phyloP scores from a whole-genome alignment of 139 green algal genomes.

The Raphidocelis subcapitata region DNA sequence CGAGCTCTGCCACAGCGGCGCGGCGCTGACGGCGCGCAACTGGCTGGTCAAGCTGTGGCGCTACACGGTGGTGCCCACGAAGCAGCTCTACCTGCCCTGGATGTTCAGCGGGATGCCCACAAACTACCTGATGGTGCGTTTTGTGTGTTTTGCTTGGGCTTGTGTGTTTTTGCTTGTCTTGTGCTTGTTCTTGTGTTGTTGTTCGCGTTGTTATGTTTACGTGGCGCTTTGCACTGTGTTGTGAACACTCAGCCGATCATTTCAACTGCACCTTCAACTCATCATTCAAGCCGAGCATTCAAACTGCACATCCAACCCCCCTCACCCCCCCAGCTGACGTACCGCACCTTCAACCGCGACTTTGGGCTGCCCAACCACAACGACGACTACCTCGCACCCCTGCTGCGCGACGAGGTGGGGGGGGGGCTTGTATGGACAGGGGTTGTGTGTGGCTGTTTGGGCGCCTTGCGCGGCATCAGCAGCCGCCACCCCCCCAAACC shows the following conservation, averaged over 20 bases:
- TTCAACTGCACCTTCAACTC: too few relatives aligned
- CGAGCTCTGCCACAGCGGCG: conserved; percentile 9
- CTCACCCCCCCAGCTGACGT: conserved; percentile 37
- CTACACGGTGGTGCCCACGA: conserved; percentile 15
- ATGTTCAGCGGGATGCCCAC: conserved; percentile 20
- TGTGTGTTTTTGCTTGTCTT: not conserved
- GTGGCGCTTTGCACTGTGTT: too few relatives aligned
- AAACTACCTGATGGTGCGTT: conserved; percentile 31
- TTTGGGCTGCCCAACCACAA: conserved; percentile 24
- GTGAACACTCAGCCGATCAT: too few relatives aligned
- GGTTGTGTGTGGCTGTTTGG: not conserved
- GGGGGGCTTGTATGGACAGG: not conserved
- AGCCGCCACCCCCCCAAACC: not conserved
- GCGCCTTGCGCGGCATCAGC: not conserved
- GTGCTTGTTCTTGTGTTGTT: not conserved
- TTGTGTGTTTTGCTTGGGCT: not conserved
- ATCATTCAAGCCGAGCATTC: too few relatives aligned
- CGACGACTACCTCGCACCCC: conserved; percentile 8
- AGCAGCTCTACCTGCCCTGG: conserved; percentile 15
- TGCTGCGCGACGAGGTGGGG: conserved; percentile 14
- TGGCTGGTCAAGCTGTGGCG: conserved; percentile 19
- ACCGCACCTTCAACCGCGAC: conserved; percentile 61
- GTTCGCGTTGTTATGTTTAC: not conserved
- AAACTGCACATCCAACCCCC: not conserved
- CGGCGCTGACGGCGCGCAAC: conserved; percentile 4